phyloP scores from a whole-genome alignment of 1,139 yeast species.

The Meyerozyma elateridarum region DNA sequence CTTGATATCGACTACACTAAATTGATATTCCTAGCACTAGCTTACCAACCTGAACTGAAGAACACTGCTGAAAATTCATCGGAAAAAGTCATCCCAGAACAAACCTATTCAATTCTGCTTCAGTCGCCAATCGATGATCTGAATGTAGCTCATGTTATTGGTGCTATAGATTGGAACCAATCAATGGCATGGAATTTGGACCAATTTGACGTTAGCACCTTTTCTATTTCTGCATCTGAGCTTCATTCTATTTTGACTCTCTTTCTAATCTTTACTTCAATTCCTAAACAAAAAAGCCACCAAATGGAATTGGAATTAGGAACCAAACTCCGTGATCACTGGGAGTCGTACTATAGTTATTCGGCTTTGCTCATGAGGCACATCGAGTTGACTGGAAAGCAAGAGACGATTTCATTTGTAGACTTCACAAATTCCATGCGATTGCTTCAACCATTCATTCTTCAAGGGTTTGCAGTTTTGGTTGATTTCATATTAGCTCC shows the following conservation, averaged over 20 bases:
- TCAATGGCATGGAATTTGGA: slow-evolving; percentile 18
- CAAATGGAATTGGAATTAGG: slow-evolving; percentile 14
- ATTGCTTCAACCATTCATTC: not conserved
- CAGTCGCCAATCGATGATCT: no score
- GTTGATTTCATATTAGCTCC: slow-evolving; percentile 1
- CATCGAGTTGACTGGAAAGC: slow-evolving; percentile 27
- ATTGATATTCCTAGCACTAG: slow-evolving; percentile 23
- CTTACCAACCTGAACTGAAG: slow-evolving; percentile 5
- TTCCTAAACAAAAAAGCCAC: slow-evolving; percentile 23
- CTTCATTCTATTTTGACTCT: slow-evolving; percentile 40
- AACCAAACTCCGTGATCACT: slow-evolving; percentile 16
- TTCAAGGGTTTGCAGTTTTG: not conserved
- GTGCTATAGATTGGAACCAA: no score
- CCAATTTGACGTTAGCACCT: slow-evolving; percentile 24
- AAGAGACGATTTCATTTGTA: slow-evolving; percentile 22
- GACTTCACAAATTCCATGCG: slow-evolving; percentile 23
- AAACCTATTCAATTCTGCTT: no score
- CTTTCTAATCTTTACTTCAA: slow-evolving; percentile 28
- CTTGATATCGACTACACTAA: slow-evolving; percentile 21
- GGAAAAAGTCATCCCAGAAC: slow-evolving; percentile 5
- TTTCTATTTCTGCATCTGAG: slow-evolving; percentile 29
- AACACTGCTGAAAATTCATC: slow-evolving; percentile 5
- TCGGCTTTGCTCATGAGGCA: slow-evolving; percentile 40
- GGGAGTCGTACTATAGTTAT: slow-evolving; percentile 30
- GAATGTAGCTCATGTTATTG: slow-evolving; percentile 5